Evolutionary conservation across 2,329 filamentous ascomycete species (phyloP), one percentile per base, ranked within the genome.

Genomic region (Hymenoscyphus occultus): DNA sequence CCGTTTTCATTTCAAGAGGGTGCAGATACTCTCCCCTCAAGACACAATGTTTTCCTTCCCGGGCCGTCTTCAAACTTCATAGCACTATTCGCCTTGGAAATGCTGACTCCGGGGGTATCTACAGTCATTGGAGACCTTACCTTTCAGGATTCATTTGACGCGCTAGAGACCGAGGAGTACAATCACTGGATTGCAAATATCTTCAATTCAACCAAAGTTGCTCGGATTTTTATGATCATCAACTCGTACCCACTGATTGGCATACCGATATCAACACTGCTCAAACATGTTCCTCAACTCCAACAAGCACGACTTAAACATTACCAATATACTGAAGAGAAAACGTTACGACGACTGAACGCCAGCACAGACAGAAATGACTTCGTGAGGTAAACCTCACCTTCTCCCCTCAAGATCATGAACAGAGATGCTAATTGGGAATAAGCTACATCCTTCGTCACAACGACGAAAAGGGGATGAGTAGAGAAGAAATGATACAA

Each of bases 71-170:
- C 35, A 35, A 35, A 35, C 35, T 35, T 35, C 9, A 35, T 35
- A 35, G 9, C 35, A 35, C 19, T 56, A 22, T 61, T 64, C 77
- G 77, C 1, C 77, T 78, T 66, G 76, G 77, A 67, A 70, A 77
- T 35, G 35, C 35, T 35, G 35, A 35, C 35, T 35, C 5, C 4
- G 5, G 9, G 35, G 35, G 35, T 1, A 1, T 35, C 9, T 7
- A 35, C 5, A 35, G 35, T 35, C 35, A 73, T 78, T 54, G 78
- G 78, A 31, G 78, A 80, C 64, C 73, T 81, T 48, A 74, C 78
- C 0, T 81, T 81, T 66, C 79, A 78, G 5, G 76, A 79, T 62
- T 74, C 77, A 1, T 80, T 78, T 68, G 72, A 71, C 9, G 74
- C 71, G 61, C 66, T 78, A 9, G 65, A 74, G 45, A 66, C 65